These are phyloP conservation scores for Pestalotiopsis sp. DNA, from an alignment of 2,329 filamentous ascomycete genomes.

Conservation along the genomic window DNA sequence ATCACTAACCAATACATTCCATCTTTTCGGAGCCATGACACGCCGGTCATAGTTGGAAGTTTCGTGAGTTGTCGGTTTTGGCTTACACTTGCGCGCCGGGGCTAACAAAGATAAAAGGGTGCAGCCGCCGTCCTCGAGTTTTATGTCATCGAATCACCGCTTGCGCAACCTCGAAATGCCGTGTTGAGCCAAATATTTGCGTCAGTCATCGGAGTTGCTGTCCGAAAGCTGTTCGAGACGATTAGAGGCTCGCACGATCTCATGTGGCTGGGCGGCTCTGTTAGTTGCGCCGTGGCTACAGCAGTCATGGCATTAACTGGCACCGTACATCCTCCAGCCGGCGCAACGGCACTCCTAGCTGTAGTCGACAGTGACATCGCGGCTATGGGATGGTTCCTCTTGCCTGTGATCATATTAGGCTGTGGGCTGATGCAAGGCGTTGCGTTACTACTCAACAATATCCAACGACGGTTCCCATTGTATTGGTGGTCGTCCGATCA, in stretches of 20 bases:
- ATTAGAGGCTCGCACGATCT: constrained; percentile 49
- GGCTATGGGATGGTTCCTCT: constrained; percentile 67
- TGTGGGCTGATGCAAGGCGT: constrained; percentile 62
- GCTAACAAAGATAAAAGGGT: constrained; percentile 47
- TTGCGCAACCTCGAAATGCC: constrained; percentile 73
- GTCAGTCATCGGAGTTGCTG: constrained; percentile 60
- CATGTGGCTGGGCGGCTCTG: constrained; percentile 65
- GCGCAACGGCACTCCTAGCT: constrained; percentile 72
- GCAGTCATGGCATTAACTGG: constrained; percentile 70
- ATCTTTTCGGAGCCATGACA: constrained; percentile 52
- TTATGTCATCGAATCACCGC: constrained; percentile 70
- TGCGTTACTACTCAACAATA: constrained; percentile 70
- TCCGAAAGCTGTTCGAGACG: constrained; percentile 68
- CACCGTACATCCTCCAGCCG: constrained; percentile 74
- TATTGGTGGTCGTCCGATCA: constrained; percentile 69
- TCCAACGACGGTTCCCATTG: constrained; percentile 66
- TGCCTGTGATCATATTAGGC: constrained; percentile 65
- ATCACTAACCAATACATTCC: constrained; percentile 57
- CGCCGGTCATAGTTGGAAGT: constrained; percentile 68
- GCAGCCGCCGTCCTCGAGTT: constrained; percentile 78
- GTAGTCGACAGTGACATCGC: constrained; percentile 59
- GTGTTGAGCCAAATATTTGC: constrained; percentile 69
- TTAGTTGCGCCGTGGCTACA: constrained; percentile 66
- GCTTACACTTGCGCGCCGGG: neutral
- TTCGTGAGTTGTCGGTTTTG: constrained; percentile 56